Evolutionary conservation across 129 eudicot species (phyloP).

Genomic region (Lonicera japonica): DNA sequence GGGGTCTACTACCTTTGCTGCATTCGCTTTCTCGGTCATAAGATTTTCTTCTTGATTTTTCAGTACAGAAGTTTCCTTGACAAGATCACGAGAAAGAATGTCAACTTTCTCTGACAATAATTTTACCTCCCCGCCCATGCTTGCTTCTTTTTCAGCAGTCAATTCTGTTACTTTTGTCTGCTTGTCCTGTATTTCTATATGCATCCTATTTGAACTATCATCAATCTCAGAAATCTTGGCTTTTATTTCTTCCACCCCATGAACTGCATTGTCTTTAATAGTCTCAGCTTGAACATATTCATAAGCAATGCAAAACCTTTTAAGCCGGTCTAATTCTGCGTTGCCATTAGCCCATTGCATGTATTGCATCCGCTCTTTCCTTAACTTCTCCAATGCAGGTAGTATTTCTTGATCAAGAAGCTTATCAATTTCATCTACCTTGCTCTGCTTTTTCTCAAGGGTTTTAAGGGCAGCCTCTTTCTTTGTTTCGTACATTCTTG

Average conservation of each 20-base stretch:
- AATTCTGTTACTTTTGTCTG: constrained; percentile 55
- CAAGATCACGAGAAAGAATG: constrained; percentile 68
- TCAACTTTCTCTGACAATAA: constrained; percentile 74
- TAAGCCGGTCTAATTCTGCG: constrained; percentile 86
- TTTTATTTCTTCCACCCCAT: constrained; percentile 60
- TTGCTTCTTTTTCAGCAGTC: constrained; percentile 67
- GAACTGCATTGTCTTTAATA: constrained; percentile 69
- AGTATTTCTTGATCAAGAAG: constrained; percentile 97
- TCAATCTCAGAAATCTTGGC: constrained; percentile 71
- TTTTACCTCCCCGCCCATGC: constrained; percentile 89
- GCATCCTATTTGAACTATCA: constrained; percentile 31
- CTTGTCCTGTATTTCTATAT: constrained; percentile 61
- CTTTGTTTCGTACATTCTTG: constrained; percentile 98
- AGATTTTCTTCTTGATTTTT: constrained; percentile 81
- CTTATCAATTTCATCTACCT: constrained; percentile 95
- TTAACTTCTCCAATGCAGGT: constrained; percentile 83
- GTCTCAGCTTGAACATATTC: constrained; percentile 83
- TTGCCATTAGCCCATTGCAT: constrained; percentile 99
- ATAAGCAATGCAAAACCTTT: constrained; percentile 92
- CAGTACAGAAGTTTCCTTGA: constrained; percentile 69
- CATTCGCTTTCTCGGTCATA: constrained; percentile 57
- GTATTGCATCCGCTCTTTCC: constrained; percentile 95
- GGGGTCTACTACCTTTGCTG: constrained; percentile 44
- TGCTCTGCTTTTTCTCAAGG: constrained; percentile 91
- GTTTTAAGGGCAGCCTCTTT: constrained; percentile 93